A percentile compares a stretch with the other conserved stretches of the same genome.
These are phyloP conservation scores for Purpureocillium lavendulum DNA, from an alignment of 2,329 filamentous ascomycete species.

Conservation along the genomic window DNA sequence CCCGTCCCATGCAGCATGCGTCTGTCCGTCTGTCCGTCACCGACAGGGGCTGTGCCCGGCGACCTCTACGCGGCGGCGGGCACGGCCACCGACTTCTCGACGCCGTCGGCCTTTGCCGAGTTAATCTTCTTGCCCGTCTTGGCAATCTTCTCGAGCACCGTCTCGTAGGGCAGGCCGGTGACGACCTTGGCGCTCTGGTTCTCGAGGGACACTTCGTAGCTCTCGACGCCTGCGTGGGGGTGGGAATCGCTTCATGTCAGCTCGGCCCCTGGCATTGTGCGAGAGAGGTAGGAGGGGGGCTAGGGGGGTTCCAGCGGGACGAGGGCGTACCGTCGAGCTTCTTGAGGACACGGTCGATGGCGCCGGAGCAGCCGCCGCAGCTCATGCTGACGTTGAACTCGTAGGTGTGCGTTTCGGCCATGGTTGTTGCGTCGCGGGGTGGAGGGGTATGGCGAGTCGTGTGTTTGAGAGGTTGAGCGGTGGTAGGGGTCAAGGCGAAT, in stretches of 20 bases:
- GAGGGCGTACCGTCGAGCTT: conserved; percentile 77
- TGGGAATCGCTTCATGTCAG: no score
- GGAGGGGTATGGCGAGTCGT: no score
- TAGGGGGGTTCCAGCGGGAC: no score
- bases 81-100: conserved; percentile 41
- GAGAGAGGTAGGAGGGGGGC: neutral
- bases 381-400: conserved; percentile 92
- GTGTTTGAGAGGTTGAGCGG: no score
- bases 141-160: conserved; percentile 78
- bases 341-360: conserved; percentile 83
- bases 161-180: conserved; percentile 66
- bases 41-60: no score
- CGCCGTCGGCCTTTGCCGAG: conserved; percentile 63
- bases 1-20: no score
- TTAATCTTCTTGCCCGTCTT: conserved; percentile 95
- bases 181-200: conserved; percentile 73
- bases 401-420: conserved; percentile 79
- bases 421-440: conserved; percentile 21
- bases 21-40: no score
- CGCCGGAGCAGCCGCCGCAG: conserved; percentile 94
- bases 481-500: no score
- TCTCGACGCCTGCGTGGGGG: conserved; percentile 61
- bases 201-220: conserved; percentile 80
- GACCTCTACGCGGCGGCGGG: conserved; percentile 19
- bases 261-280: no score